Base-by-base conservation (phyloP, 2,329 filamentous ascomycete genomes). In the Colletotrichum theobromicola region DNA sequence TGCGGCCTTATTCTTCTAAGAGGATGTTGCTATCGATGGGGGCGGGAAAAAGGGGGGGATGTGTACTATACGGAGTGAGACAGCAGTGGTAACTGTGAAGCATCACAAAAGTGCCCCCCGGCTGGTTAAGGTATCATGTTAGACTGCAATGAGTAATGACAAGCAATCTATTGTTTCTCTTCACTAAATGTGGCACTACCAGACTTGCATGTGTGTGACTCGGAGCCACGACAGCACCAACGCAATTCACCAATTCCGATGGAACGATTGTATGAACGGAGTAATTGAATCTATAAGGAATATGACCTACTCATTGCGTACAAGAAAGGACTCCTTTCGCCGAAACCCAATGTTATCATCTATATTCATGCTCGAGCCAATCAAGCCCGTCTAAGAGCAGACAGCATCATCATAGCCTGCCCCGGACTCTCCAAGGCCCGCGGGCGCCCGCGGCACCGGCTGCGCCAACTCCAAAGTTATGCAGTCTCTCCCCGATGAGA, bases 401-500 rank as follows among this genome's bases (percentile, higher is more conserved):
- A 42, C 21, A 7, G 13, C 10, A 13, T 18, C 35, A 58, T 79
- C 60, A 85, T 57, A 83, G 57, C 70, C 82, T 80, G 46, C 82
- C 80, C 55, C 83, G 80, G 16, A 82, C 80, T 67, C 82, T 83
- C 84, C 85, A 86, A 16, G 82, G 81, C 4, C 80, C 80, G 73
- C 81, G 81, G 18, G 80, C 80, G 70, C 81, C 82, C 16, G 82
- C 81, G 21, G 81, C 82, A 21, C 82, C 84, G 9, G 84, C 83
- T 18, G 84, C 82, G 9, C 82, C 84, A 3, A 83, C 83, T 5
- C 95, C 94, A 84, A 98, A 98, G 83, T 99, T 99, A 85, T 99
- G 97, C 80, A 99, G 85, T 74, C 96, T 88, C 85, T 99, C 96
- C 3, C 97, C 97, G 80, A 98, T 97, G 58, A 99, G 87, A 82